Evolutionary conservation across 768 basidiomycete species (phyloP).

Genomic region (Crassisporium funariophilum): DNA sequence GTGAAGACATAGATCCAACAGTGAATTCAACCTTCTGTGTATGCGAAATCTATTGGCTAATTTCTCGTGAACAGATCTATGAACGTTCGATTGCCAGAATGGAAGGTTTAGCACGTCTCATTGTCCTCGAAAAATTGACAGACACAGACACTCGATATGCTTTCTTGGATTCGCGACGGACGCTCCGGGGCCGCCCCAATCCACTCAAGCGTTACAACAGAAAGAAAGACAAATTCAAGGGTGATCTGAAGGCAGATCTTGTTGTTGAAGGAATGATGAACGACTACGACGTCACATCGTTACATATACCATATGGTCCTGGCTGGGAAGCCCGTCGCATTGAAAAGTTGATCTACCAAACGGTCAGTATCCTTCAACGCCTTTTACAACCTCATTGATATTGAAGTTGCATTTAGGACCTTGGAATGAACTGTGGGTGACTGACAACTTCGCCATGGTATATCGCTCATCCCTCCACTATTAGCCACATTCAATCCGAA

Average conservation of each 20-base stretch:
- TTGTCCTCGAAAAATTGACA: conserved; percentile 62
- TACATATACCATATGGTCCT: conserved; percentile 65
- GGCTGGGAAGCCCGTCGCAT: conserved; percentile 59
- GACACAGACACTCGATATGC: conserved; percentile 42
- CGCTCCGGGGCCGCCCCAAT: conserved; percentile 51
- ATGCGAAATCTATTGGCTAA: neutral
- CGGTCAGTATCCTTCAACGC: conserved; percentile 35
- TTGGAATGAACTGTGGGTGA: conserved; percentile 57
- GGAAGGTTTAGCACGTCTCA: conserved; percentile 60
- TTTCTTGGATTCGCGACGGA: conserved; percentile 51
- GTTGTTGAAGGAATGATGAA: conserved; percentile 49
- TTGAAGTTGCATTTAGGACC: conserved; percentile 36
- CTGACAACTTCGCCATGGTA: neutral
- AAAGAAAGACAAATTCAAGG: conserved; percentile 47
- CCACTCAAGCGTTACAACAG: conserved; percentile 27
- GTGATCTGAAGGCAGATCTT: conserved; percentile 52
- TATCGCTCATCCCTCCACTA: neutral
- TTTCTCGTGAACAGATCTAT: conserved; percentile 54
- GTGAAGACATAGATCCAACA: conserved; percentile 59
- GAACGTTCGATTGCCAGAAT: conserved; percentile 60
- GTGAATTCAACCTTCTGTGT: conserved; percentile 31
- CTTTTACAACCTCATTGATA: neutral
- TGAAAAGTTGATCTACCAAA: conserved; percentile 58
- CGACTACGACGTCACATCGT: conserved; percentile 54
- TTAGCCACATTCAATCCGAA: conserved; percentile 64